These are phyloP conservation scores for Trichoderma aggressivum DNA, from an alignment of 2,329 filamentous ascomycete species.

Conservation along the genomic window DNA sequence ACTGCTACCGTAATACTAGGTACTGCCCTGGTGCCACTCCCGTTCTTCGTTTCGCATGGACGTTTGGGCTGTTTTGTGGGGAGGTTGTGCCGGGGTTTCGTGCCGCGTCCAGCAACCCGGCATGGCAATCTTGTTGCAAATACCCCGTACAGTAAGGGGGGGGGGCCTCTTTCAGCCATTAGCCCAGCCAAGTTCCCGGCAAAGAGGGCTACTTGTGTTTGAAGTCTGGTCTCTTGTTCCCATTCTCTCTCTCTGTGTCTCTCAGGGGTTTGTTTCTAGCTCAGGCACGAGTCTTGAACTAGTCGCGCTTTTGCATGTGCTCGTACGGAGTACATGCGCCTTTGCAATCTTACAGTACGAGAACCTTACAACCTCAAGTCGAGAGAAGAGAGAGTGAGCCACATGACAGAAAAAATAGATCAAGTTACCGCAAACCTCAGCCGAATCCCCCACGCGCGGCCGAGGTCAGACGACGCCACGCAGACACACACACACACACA, in stretches of 20 bases:
- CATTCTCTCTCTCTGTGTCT: background rate
- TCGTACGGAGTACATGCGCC: background rate
- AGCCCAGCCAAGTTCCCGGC: background rate
- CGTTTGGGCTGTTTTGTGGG: background rate
- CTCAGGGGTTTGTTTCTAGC: background rate
- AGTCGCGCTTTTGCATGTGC: background rate
- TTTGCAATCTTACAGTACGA: background rate
- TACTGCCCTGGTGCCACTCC: too few species aligned
- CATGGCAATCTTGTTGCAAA: background rate
- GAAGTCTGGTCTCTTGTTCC: background rate
- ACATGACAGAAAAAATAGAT: constrained; percentile 5
- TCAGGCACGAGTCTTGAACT: background rate
- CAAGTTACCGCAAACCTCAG: background rate
- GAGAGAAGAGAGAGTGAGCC: background rate
- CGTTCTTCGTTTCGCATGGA: background rate
- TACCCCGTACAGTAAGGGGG: background rate
- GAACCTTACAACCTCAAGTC: background rate
- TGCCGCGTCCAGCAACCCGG: background rate
- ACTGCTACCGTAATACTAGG: background rate
- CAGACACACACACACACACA: background rate
- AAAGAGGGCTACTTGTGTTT: background rate
- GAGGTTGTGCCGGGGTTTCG: background rate
- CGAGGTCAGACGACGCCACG: background rate
- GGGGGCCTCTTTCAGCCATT: background rate
- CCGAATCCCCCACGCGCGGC: background rate